A percentile compares a stretch with the other conserved stretches of the same genome.
phyloP scores from a whole-genome alignment of 495 filamentous ascomycete species.

The Thermothielavioides terrestris region DNA sequence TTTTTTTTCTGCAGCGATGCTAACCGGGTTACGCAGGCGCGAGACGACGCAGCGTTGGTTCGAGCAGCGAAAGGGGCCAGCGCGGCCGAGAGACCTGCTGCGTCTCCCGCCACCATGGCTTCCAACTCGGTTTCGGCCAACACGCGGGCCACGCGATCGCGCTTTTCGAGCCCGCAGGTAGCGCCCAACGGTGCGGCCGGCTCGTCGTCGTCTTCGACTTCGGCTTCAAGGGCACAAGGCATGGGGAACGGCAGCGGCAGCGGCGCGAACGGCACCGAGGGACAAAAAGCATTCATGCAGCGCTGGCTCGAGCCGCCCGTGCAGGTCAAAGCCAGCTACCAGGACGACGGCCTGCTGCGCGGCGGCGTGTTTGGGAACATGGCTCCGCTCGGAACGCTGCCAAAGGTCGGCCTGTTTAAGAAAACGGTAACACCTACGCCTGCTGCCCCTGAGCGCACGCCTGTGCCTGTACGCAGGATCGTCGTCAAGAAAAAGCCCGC shows the following conservation, averaged over 20 bases:
- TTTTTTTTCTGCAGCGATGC: constrained; percentile 14
- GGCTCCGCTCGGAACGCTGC: constrained; percentile 57
- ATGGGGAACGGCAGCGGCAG: not conserved
- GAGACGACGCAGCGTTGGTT: constrained; percentile 15
- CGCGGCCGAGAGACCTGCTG: constrained; percentile 8
- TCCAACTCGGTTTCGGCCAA: constrained; percentile 18
- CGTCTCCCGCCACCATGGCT: constrained; percentile 20
- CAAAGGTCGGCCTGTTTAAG: constrained; percentile 42
- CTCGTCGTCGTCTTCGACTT: constrained; percentile 14
- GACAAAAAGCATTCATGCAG: constrained; percentile 35
- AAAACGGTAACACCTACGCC: constrained; percentile 24
- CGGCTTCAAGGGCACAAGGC: not conserved
- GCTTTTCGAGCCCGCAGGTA: constrained; percentile 47
- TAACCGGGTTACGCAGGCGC: constrained; percentile 25
- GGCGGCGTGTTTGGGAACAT: constrained; percentile 61
- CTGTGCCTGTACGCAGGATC: constrained; percentile 29
- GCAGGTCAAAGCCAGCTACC: constrained; percentile 59
- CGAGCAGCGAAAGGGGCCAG: constrained; percentile 24
- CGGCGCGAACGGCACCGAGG: constrained; percentile 18
- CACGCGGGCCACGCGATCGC: constrained; percentile 39
- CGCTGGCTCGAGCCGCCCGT: constrained; percentile 66
- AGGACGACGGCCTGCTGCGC: constrained; percentile 54
- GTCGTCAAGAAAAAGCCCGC: constrained; percentile 30
- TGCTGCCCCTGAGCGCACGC: constrained; percentile 14
- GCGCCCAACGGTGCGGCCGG: constrained; percentile 28